Percentiles rank a stretch among this genome's conserved stretches.
phyloP scores from a whole-genome alignment of 805 yeast genomes.

The Kregervanrija delftensis region DNA sequence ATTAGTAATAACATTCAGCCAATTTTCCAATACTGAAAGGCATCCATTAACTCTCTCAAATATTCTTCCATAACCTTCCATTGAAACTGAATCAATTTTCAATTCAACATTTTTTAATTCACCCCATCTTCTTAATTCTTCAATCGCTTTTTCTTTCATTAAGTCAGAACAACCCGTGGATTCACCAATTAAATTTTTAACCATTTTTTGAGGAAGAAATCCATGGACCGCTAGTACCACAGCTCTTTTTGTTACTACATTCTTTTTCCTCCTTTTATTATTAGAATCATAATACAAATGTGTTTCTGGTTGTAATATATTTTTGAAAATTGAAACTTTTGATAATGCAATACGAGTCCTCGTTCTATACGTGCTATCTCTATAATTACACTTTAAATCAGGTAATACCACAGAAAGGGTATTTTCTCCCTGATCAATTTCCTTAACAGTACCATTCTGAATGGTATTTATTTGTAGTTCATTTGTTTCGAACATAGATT shows the following conservation, averaged over 20 bases:
- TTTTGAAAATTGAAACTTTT: conserved; percentile 7
- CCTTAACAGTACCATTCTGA: neutral
- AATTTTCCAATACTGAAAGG: conserved; percentile 58
- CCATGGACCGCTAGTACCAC: conserved; percentile 94
- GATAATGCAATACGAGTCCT: conserved; percentile 20
- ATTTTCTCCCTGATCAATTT: neutral
- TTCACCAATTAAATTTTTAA: conserved; percentile 80
- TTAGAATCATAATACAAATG: conserved; percentile 23
- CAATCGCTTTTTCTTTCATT: conserved; percentile 77
- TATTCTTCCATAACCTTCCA: conserved; percentile 89
- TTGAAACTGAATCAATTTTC: conserved; percentile 72
- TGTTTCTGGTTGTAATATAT: conserved; percentile 20
- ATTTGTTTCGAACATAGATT: conserved; percentile 22
- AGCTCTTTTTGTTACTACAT: conserved; percentile 34
- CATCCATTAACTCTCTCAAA: conserved; percentile 75
- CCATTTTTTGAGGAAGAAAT: conserved; percentile 80
- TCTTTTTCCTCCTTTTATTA: conserved; percentile 3
- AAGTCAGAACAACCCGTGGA: conserved; percentile 86
- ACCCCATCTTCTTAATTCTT: conserved; percentile 63
- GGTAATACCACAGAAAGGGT: conserved; percentile 20
- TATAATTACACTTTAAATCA: conserved; percentile 17
- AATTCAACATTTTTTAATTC: conserved; percentile 30
- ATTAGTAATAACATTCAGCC: conserved; percentile 45
- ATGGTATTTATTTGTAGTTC: conserved; percentile 12
- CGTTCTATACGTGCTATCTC: conserved; percentile 22